These are phyloP conservation scores for Endocarpon pusillum DNA, from an alignment of 495 filamentous ascomycete species.

Conservation along the genomic window DNA sequence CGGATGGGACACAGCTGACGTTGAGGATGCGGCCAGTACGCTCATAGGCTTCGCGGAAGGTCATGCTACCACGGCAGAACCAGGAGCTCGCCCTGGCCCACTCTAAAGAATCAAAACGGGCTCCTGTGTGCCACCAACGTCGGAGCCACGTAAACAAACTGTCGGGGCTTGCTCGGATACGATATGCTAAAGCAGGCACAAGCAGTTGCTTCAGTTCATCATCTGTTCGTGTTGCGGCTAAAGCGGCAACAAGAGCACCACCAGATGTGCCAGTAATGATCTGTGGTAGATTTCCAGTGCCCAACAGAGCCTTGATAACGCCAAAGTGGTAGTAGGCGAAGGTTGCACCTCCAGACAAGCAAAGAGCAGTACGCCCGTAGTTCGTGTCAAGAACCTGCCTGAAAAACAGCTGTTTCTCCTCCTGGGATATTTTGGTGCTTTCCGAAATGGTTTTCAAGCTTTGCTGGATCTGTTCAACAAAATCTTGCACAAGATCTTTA, in stretches of 20 bases:
- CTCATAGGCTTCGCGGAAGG: conserved; percentile 88
- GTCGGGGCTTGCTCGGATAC: conserved; percentile 76
- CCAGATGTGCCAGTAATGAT: conserved; percentile 94
- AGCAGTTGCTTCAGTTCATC: conserved; percentile 74
- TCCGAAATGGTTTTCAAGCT: conserved; percentile 50
- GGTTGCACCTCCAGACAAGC: conserved; percentile 81
- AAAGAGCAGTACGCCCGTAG: conserved; percentile 81
- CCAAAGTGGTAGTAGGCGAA: conserved; percentile 98
- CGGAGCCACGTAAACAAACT: conserved; percentile 53
- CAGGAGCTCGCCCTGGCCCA: conserved; percentile 79
- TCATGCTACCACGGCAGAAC: conserved; percentile 79
- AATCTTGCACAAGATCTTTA: conserved; percentile 78
- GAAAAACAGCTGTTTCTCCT: conserved; percentile 69
- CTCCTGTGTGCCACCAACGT: conserved; percentile 84
- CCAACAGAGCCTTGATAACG: conserved; percentile 76
- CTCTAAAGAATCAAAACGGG: conserved; percentile 79
- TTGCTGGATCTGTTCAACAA: conserved; percentile 53
- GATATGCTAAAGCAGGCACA: conserved; percentile 66
- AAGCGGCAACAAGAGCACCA: conserved; percentile 75
- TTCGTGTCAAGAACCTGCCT: conserved; percentile 81
- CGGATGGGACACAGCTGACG: conserved; percentile 89
- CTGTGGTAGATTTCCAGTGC: conserved; percentile 70
- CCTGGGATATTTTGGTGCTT: conserved; percentile 43
- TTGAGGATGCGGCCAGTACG: conserved; percentile 89
- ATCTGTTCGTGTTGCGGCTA: conserved; percentile 80